Percentiles rank a stretch among this genome's conserved stretches.
Evolutionary conservation across 352 stramenopile genomes (phyloP).

Genomic region (Globisporangium abappressorium): DNA sequence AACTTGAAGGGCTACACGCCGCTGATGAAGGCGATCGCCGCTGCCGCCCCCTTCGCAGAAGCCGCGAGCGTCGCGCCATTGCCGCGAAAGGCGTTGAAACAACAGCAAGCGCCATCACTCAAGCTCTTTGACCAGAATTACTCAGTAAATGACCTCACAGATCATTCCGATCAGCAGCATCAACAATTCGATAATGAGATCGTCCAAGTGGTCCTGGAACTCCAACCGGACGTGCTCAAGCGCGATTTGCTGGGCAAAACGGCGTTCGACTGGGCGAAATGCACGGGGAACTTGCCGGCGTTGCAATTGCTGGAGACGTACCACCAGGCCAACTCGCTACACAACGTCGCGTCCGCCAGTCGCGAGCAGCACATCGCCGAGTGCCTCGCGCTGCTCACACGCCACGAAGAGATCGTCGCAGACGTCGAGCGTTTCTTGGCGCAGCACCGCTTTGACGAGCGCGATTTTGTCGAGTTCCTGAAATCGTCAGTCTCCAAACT

Average conservation of each 20-base stretch:
- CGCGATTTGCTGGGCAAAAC: conserved; percentile 47
- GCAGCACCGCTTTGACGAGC: conserved; percentile 40
- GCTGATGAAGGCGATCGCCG: conserved; percentile 73
- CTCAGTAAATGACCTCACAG: neutral
- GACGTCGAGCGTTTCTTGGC: conserved; percentile 28
- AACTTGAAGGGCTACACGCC: conserved; percentile 65
- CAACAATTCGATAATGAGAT: conserved; percentile 50
- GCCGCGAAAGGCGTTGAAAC: neutral
- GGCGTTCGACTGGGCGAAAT: conserved; percentile 63
- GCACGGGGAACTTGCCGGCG: conserved; percentile 39
- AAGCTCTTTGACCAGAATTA: neutral
- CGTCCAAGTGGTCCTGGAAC: conserved; percentile 35
- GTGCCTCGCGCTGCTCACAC: conserved; percentile 34
- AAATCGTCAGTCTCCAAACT: conserved; percentile 16
- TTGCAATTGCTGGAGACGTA: conserved; percentile 35
- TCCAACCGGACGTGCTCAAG: conserved; percentile 40
- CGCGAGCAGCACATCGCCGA: conserved; percentile 32
- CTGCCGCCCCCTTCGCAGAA: conserved; percentile 29
- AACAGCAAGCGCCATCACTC: neutral
- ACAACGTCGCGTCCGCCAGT: conserved; percentile 30
- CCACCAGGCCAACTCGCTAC: conserved; percentile 32
- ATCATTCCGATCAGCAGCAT: neutral
- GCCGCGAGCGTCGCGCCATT: neutral
- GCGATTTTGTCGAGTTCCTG: conserved; percentile 35
- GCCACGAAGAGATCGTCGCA: conserved; percentile 31